These are phyloP conservation scores for Colletotrichum sp. DNA, from an alignment of 2,329 filamentous ascomycete species.

Conservation along the genomic window DNA sequence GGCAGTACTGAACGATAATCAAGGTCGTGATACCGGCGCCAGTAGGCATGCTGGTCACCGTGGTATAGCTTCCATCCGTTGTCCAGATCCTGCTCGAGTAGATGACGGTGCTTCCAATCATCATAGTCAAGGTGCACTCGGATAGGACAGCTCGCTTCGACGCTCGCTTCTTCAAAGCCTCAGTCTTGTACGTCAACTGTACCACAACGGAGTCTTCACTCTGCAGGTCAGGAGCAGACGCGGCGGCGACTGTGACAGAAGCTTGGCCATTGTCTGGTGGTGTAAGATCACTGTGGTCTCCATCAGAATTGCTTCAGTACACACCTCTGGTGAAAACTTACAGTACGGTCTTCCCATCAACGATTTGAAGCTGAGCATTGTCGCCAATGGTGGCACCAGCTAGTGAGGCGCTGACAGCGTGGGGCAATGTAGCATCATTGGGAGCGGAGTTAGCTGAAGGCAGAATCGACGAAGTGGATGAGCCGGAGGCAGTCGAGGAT, in stretches of 20 bases:
- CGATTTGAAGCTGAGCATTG: not conserved
- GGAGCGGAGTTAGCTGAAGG: not conserved
- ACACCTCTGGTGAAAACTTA: not conserved
- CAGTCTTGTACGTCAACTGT: not conserved
- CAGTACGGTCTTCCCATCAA: not conserved
- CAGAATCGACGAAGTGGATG: not conserved
- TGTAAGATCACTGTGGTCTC: not conserved
- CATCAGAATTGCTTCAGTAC: not conserved
- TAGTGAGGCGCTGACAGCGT: not conserved
- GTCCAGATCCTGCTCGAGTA: slow-evolving; percentile 1
- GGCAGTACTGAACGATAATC: slow-evolving; percentile 4
- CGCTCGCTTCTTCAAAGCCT: not conserved
- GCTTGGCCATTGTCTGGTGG: not conserved
- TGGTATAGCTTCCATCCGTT: slow-evolving; percentile 7
- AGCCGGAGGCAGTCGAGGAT: not conserved
- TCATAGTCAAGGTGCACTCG: not conserved
- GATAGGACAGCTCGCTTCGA: not conserved
- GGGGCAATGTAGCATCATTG: not conserved
- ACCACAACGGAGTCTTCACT: not conserved
- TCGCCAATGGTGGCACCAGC: not conserved
- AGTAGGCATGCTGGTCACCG: slow-evolving; percentile 3
- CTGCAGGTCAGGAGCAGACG: not conserved
- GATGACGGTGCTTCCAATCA: not conserved
- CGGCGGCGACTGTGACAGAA: not conserved
- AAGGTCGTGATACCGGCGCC: not conserved